Conservation (phyloP, 768 basidiomycete genomes). For the Boletellus emodensis region DNA sequence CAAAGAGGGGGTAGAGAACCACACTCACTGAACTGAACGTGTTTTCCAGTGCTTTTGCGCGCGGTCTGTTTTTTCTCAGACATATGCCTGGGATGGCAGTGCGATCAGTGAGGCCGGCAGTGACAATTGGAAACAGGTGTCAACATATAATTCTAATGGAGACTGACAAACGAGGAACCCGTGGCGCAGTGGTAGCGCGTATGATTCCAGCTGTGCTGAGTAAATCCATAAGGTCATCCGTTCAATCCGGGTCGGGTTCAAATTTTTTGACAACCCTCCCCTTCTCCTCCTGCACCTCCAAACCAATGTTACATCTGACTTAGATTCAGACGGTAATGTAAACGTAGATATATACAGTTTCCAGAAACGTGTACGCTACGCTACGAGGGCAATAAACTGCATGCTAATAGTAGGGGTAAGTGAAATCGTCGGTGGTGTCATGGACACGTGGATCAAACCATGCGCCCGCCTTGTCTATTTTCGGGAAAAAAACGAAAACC, state of each 20-base stretch:
- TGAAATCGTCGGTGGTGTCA: conserved; percentile 16
- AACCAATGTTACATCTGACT: background rate
- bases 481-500: conserved; percentile 30
- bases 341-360: conserved; percentile 8
- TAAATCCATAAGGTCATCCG: conserved; percentile 43
- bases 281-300: too few relatives aligned
- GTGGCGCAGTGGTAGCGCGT: conserved; percentile 40
- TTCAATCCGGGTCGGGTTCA: conserved; percentile 45
- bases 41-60: conserved; percentile 17
- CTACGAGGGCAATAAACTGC: conserved; percentile 14
- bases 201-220: conserved; percentile 33
- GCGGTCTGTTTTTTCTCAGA: conserved; percentile 15
- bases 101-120: background rate
- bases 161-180: conserved; percentile 18
- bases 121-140: background rate
- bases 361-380: conserved; percentile 10
- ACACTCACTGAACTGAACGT: conserved; percentile 6
- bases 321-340: conserved; percentile 1
- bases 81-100: background rate
- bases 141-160: background rate
- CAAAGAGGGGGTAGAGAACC: background rate
- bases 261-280: conserved; percentile 7
- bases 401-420: conserved; percentile 8
- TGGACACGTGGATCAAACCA: conserved; percentile 12
- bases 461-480: conserved; percentile 22